These are phyloP conservation scores for Mycena polygramma DNA, from an alignment of 768 basidiomycete genomes.

Conservation along the genomic window DNA sequence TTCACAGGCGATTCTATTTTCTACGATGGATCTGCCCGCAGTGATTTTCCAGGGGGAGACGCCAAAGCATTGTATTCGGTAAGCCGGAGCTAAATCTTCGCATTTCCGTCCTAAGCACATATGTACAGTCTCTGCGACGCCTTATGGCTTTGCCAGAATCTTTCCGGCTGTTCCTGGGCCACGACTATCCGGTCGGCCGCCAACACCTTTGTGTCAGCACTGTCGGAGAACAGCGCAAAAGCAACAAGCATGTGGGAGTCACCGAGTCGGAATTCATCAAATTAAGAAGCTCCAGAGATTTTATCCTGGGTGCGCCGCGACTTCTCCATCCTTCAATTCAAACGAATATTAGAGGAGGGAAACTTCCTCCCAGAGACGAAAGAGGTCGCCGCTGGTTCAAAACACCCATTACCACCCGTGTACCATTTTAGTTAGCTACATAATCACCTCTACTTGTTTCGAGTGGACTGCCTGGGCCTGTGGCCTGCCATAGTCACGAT, in stretches of 20 bases:
- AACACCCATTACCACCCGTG: constrained; percentile 7
- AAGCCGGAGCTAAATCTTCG: constrained; percentile 19
- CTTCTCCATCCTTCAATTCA: constrained; percentile 54
- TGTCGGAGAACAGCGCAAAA: constrained; percentile 48
- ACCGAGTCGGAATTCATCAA: constrained; percentile 45
- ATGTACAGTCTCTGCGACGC: constrained; percentile 51
- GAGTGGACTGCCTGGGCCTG: neutral
- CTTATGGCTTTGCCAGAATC: constrained; percentile 49
- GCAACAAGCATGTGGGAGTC: constrained; percentile 47
- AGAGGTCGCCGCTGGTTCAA: constrained; percentile 6
- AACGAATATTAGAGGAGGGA: constrained; percentile 54
- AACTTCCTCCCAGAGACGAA: constrained; percentile 31
- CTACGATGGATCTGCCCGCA: constrained; percentile 52
- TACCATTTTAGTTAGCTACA: constrained; percentile 4
- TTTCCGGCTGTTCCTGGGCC: constrained; percentile 52
- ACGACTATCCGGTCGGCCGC: constrained; percentile 49
- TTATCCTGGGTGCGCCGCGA: constrained; percentile 47
- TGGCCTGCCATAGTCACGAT: neutral
- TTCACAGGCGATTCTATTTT: constrained; percentile 58
- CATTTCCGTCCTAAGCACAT: neutral
- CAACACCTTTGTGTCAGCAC: constrained; percentile 46
- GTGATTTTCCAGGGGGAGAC: constrained; percentile 55
- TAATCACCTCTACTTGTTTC: neutral
- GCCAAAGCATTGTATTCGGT: constrained; percentile 50
- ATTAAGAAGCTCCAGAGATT: constrained; percentile 49